Base-by-base conservation (phyloP, 2,329 filamentous ascomycete species). In the Pseudopithomyces maydicus region DNA sequence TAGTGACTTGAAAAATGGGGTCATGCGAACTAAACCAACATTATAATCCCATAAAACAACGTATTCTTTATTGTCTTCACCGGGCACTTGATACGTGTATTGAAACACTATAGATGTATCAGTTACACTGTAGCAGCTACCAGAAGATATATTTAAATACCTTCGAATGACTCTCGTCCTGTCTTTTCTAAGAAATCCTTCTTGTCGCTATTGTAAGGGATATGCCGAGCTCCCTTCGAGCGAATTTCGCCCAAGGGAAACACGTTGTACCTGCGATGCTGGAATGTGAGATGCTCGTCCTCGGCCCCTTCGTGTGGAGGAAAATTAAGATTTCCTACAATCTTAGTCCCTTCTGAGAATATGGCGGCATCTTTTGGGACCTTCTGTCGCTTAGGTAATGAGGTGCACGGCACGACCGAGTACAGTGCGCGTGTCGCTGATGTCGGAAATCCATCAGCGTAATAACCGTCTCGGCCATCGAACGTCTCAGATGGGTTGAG, bases 11-110 rank as follows among this genome's bases (percentile, higher is more conserved):
- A 98, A 98, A 72, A 98, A 91, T 26, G 92, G 90, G 2, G 93
- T 97, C 77, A 96, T 96, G 59, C 94, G 88, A 60, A 98, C 93
- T 29, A 98, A 87, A 8, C 95, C 95, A 59, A 94, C 87, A 67
- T 96, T 94, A 79, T 97, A 97, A 76, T 99, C 95, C 95, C 95
- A 99, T 86, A 97, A 92, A 58, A 98, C 88, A 0, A 85, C 86
- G 73, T 90, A 93, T 51, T 85, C 81, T 61, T 82, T 83, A 1
- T 88, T 83, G 0, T 74, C 85, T 11, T 82, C 26, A 29, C 26
- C 86, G 0, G 90, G 90, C 3, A 89, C 74, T 64, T 82, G 85
- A 80, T 96, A 97, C 35, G 85, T 87, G 75, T 97, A 98, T 67
- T 92, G 87, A 73, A 93, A 93, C 23, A 92, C 91, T 95, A 39